These are phyloP conservation scores for Dendrobium officinale DNA, from an alignment of 106 monocot species.

Conservation along the genomic window DNA sequence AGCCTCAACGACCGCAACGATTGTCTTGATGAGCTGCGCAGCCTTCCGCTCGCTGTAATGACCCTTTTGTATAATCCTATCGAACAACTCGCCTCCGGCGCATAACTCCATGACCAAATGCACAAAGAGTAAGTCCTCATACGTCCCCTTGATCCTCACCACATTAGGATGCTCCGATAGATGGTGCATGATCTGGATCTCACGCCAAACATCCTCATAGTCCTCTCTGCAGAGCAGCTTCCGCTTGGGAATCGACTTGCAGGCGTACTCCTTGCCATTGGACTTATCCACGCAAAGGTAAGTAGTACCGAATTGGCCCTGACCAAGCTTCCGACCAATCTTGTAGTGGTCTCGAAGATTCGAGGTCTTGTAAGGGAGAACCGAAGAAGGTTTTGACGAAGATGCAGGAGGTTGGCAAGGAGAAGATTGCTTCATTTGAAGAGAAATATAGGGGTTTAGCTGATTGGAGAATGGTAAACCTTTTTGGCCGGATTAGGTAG, in stretches of 20 bases:
- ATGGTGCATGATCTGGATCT: constrained; percentile 76
- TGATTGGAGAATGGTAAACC: neutral
- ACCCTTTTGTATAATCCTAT: constrained; percentile 65
- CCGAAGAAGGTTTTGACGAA: constrained; percentile 28
- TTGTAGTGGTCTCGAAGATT: constrained; percentile 63
- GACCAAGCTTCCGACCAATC: constrained; percentile 72
- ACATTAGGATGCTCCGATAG: constrained; percentile 71
- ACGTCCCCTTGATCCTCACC: constrained; percentile 65
- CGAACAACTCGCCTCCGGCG: constrained; percentile 52
- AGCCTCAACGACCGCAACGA: constrained; percentile 70
- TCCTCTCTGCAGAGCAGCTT: constrained; percentile 74
- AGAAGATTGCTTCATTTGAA: constrained; percentile 18
- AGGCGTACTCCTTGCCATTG: constrained; percentile 55
- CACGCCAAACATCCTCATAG: constrained; percentile 46
- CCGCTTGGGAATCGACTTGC: constrained; percentile 84
- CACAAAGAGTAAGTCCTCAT: constrained; percentile 60
- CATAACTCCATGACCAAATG: constrained; percentile 63
- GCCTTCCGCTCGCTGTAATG: constrained; percentile 79
- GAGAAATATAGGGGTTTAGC: neutral
- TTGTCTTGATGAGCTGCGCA: constrained; percentile 65
- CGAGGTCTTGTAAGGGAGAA: constrained; percentile 64
- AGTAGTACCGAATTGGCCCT: constrained; percentile 78
- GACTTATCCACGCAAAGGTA: constrained; percentile 55
- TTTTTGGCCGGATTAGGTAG: neutral
- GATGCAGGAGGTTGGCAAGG: constrained; percentile 12